Conservation (phyloP, 305 asterid species). For the Solanum hybrid region DNA sequence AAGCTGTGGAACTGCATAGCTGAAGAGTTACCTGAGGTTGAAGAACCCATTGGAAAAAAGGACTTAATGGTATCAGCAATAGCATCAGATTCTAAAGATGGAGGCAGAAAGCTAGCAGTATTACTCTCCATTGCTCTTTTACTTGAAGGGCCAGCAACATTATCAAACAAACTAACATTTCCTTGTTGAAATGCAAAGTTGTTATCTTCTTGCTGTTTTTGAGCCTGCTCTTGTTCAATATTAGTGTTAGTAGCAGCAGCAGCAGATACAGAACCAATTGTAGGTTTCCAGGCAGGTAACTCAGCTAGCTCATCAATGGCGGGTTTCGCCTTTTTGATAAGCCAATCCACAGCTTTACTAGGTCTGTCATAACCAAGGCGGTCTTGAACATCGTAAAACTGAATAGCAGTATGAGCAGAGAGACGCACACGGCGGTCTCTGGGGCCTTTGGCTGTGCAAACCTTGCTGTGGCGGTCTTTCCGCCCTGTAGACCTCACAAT, state of each 20-base stretch:
- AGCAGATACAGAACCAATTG: slow-evolving; percentile 14
- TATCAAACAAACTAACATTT: slow-evolving; percentile 10
- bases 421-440: slow-evolving; percentile 90
- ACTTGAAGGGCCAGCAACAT: slow-evolving; percentile 22
- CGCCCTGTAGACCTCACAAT: slow-evolving; percentile 71
- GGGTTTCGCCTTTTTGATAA: slow-evolving; percentile 67
- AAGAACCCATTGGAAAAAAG: slow-evolving; percentile 71
- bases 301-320: slow-evolving; percentile 83
- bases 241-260: slow-evolving; percentile 6
- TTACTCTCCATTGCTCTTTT: slow-evolving; percentile 20
- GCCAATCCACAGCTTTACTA: slow-evolving; percentile 96
- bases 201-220: slow-evolving; percentile 14
- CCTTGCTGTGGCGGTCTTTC: slow-evolving; percentile 94
- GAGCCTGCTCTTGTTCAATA: slow-evolving; percentile 21
- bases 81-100: slow-evolving; percentile 61
- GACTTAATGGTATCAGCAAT: slow-evolving; percentile 81
- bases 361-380: slow-evolving; percentile 94
- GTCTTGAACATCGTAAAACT: slow-evolving; percentile 91
- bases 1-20: slow-evolving; percentile 60
- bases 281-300: slow-evolving; percentile 82
- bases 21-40: slow-evolving; percentile 47
- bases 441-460: slow-evolving; percentile 87
- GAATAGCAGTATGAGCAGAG: slow-evolving; percentile 95
- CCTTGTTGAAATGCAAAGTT: slow-evolving; percentile 14
- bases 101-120: slow-evolving; percentile 54